Percentiles rank a stretch among this genome's conserved stretches.
Evolutionary conservation across 306 rosid species (phyloP).

Genomic region (Vachellia pachyceras): DNA sequence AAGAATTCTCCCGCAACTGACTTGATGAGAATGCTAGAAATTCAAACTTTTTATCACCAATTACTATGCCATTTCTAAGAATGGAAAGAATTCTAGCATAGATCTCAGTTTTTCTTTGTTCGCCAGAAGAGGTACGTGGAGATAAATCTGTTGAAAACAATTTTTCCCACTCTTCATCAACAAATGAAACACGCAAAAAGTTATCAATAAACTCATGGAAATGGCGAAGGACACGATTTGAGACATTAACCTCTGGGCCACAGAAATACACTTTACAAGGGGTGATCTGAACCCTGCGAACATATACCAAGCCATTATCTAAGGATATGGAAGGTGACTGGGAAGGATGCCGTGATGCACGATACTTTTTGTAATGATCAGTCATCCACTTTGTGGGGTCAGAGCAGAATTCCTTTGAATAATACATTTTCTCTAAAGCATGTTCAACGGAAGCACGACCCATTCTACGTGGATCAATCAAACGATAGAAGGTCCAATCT

Average conservation of each 20-base stretch:
- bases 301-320: slow-evolving; percentile 72
- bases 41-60: slow-evolving; percentile 79
- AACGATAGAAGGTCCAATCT: slow-evolving; percentile 52
- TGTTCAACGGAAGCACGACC: slow-evolving; percentile 46
- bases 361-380: slow-evolving; percentile 57
- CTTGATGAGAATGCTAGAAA: slow-evolving; percentile 93
- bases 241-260: slow-evolving; percentile 86
- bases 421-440: slow-evolving; percentile 64
- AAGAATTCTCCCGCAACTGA: slow-evolving; percentile 77
- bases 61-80: slow-evolving; percentile 64
- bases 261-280: slow-evolving; percentile 68
- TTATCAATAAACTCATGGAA: slow-evolving; percentile 51
- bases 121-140: slow-evolving; percentile 49
- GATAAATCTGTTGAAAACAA: slow-evolving; percentile 71
- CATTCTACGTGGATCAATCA: slow-evolving; percentile 61
- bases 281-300: slow-evolving; percentile 79
- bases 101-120: slow-evolving; percentile 57
- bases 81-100: slow-evolving; percentile 66
- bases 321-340: slow-evolving; percentile 56
- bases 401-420: slow-evolving; percentile 67
- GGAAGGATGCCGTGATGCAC: slow-evolving; percentile 38
- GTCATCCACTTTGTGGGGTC: slow-evolving; percentile 69
- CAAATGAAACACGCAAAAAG: slow-evolving; percentile 88
- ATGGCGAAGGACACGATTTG: slow-evolving; percentile 80
- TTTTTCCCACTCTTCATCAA: slow-evolving; percentile 79